Base-by-base conservation (phyloP, 176 grass and related monocot species). In the Zizania latifolia region DNA sequence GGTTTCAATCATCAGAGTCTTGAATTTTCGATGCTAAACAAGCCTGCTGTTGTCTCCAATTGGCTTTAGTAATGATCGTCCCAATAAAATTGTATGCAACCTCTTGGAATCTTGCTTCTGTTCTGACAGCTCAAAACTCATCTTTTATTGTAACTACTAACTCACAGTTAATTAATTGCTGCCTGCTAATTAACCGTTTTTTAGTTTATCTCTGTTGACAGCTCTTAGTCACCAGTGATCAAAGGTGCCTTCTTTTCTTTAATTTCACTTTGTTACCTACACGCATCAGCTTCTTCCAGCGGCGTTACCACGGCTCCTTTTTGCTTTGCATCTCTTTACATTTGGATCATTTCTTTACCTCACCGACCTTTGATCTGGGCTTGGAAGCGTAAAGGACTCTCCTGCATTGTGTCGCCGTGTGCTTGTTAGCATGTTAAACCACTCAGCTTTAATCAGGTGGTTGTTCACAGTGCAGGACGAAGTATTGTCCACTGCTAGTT, bases 301-400 rank as follows among this genome's bases (percentile, higher is more conserved):
- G 50, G 7, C 21, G 19, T 78, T 58, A 57, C 60, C 68, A 58
- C 23, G 68, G 13, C 33, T 44, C 63, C n/a, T n/a, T 86, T 81
- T 86, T 53, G 54, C 55, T 81, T 86, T 86, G 55, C 63, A 70
- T 56, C 51, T 54, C 76, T 22, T 59, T 59, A 19, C 51, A 37
- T 37, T n/a, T n/a, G n/a, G n/a, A n/a, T n/a, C n/a, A 22, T 58
- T 70, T 16, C 11, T 12, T 53, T 16, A 2, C 26, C 44, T 67
- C 43, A 16, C 34, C 63, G 64, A 24, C 27, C 57, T 8, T 57
- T 56, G 14, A 76, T 68, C 83, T 68, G 22, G 43, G 5, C 46
- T 27, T 53, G 65, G 63, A 60, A 87, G 68, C 73, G 74, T 77
- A 71, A 82, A 82, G 77, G 8, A 3, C 19, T 30, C 57, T 45